Base-by-base conservation (phyloP, 2,329 filamentous ascomycete species). In the Phoma herbarum region DNA sequence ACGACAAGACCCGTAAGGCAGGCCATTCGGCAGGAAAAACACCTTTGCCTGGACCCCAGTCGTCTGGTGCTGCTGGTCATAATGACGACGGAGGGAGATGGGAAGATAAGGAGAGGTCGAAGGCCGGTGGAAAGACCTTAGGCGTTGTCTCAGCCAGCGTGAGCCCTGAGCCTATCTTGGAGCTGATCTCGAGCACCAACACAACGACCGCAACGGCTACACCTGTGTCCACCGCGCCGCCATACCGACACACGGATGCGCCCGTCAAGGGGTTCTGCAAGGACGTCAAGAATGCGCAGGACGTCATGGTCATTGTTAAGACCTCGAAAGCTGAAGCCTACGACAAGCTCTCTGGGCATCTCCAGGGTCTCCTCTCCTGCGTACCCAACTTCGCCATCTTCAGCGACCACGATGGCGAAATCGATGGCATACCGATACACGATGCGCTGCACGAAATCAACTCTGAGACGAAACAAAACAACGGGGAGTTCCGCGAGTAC, bases 271-370 rank as follows among this genome's bases (percentile, higher is more conserved):
- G 60, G 8, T 62, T 63, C 33, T 76, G 71, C 61, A 68, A 63
- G 39, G 63, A 73, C 9, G 68, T 70, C 25, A 59, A 64, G 1
- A 75, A 75, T 26, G 75, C 76, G 3, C 77, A 84, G 3, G 79
- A 87, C 66, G 73, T 87, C 45, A 82, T 87, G 59, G 80, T 88
- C 16, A 76, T 86, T 10, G 77, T 88, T 60, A 83, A 84, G 62
- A 88, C 86, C 0, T 86, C 85, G 52, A 84, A 85, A 16, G 85
- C 84, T 8, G 85, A 88, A 64, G 79, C 84, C 14, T 72, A 78
- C 52, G 79, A 83, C 26, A 86, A 86, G 67, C 78, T 88, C 2
- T 84, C 84, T 1, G 73, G 80, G 2, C 85, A 87, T 64, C 80
- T 86, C 57, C 70, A 78, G 49, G 85, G 83, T 1, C 84, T 84